These are phyloP conservation scores for Tolypocladium amazonense DNA, from an alignment of 2,329 filamentous ascomycete genomes.

Conservation along the genomic window DNA sequence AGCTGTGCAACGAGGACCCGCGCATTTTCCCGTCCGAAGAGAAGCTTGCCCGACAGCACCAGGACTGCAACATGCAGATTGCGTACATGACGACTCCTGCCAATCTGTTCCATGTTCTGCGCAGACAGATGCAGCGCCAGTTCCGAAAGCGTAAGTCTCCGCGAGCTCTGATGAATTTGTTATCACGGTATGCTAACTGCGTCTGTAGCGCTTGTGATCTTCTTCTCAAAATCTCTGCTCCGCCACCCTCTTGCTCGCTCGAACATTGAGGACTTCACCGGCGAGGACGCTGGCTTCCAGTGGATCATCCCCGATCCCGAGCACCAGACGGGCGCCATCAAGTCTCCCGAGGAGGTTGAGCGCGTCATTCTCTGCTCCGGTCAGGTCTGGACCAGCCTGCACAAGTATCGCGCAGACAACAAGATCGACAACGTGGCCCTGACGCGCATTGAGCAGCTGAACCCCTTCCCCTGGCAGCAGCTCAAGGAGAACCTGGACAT, in stretches of 20 bases:
- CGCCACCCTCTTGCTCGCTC: conserved; percentile 90
- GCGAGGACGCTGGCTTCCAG: conserved; percentile 76
- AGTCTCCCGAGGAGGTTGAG: conserved; percentile 74
- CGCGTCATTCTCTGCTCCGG: conserved; percentile 91
- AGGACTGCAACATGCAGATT: conserved; percentile 99
- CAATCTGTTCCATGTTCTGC: conserved; percentile 92
- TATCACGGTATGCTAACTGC: neutral
- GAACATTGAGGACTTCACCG: conserved; percentile 79
- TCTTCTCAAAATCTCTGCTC: conserved; percentile 96
- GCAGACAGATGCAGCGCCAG: conserved; percentile 96
- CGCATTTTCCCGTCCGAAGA: conserved; percentile 80
- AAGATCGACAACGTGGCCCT: conserved; percentile 85
- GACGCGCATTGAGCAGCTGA: conserved; percentile 92
- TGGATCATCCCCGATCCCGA: conserved; percentile 92
- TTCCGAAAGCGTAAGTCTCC: conserved; percentile 87
- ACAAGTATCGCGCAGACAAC: conserved; percentile 83
- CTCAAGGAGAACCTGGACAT: conserved; percentile 92
- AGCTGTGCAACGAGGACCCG: conserved; percentile 95
- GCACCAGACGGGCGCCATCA: conserved; percentile 66
- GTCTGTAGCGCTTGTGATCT: conserved; percentile 69
- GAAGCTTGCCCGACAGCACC: conserved; percentile 92
- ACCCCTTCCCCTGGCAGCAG: conserved; percentile 98
- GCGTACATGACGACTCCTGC: conserved; percentile 93
- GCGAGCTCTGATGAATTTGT: neutral
- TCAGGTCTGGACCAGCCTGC: conserved; percentile 83